A percentile compares a stretch with the other conserved stretches of the same genome.
phyloP scores from a whole-genome alignment of 352 stramenopile genomes.

The Globisporangium barbulae region DNA sequence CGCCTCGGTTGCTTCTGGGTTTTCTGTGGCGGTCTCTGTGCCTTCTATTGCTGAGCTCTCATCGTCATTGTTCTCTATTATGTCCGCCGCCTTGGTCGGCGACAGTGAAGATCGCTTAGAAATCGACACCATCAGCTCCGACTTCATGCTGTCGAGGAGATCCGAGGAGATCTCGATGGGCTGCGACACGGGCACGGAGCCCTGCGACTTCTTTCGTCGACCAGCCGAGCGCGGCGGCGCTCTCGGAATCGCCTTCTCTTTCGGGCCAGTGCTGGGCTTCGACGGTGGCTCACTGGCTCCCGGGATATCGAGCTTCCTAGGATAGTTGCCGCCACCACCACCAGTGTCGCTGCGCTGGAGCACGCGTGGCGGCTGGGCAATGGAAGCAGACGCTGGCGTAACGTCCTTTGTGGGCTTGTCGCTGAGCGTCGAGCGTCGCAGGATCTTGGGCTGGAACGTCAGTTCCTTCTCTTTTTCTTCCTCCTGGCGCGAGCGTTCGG shows the following conservation, averaged over 20 bases:
- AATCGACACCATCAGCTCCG: slow-evolving; percentile 58
- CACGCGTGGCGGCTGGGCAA: background rate
- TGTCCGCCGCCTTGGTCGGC: slow-evolving; percentile 5
- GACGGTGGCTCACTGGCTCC: slow-evolving; percentile 9
- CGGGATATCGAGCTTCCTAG: slow-evolving; percentile 17
- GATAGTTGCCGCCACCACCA: background rate
- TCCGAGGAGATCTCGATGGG: slow-evolving; percentile 58
- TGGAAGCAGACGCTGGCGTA: background rate
- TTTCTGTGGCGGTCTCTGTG: background rate
- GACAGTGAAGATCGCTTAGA: slow-evolving; percentile 2
- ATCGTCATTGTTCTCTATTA: background rate
- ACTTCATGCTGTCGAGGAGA: slow-evolving; percentile 67
- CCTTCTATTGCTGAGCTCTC: background rate
- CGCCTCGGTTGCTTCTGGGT: background rate
- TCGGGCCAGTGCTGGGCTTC: slow-evolving; percentile 14
- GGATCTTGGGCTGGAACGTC: slow-evolving; percentile 81
- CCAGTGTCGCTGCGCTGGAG: slow-evolving; percentile 19
- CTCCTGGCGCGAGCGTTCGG: slow-evolving; percentile 54
- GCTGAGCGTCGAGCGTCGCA: slow-evolving; percentile 58
- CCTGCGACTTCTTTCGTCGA: slow-evolving; percentile 30
- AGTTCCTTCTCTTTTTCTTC: slow-evolving; percentile 77
- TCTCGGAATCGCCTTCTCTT: slow-evolving; percentile 39
- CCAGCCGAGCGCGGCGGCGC: slow-evolving; percentile 21
- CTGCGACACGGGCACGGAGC: slow-evolving; percentile 38
- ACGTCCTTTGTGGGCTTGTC: slow-evolving; percentile 37